Evolutionary conservation across 208 protist species (phyloP).

Genomic region (Trypanosoma conorhini): DNA sequence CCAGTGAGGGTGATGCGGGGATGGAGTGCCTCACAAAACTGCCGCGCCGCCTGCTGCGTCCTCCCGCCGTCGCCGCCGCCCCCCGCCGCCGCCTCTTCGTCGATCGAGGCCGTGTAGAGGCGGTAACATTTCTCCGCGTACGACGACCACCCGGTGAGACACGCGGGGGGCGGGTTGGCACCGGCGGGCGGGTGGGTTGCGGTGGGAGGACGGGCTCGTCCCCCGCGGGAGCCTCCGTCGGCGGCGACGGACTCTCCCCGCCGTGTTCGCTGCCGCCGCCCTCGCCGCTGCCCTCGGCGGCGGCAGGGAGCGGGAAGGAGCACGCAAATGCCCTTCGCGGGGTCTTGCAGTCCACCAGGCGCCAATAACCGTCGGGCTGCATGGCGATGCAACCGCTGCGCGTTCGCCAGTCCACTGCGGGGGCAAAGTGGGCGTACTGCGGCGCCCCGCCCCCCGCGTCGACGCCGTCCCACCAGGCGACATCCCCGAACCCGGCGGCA

Average conservation of each 20-base stretch:
- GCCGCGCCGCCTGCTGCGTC: conserved; percentile 30
- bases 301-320: conserved; percentile 27
- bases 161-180: conserved; percentile 41
- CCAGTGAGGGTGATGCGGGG: conserved; percentile 51
- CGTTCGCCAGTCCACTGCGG: conserved; percentile 29
- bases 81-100: too few species aligned
- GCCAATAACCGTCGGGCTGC: conserved; percentile 42
- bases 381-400: conserved; percentile 51
- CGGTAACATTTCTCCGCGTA: conserved; percentile 50
- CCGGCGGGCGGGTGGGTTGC: conserved; percentile 29
- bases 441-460: background rate
- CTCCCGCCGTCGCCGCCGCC: conserved; percentile 45
- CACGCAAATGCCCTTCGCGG: conserved; percentile 43
- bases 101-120: conserved; percentile 33
- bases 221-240: background rate
- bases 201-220: background rate
- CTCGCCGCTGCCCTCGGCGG: conserved; percentile 8
- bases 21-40: conserved; percentile 40
- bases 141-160: conserved; percentile 49
- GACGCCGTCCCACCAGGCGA: conserved; percentile 37
- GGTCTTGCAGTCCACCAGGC: conserved; percentile 32
- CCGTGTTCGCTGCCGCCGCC: conserved; percentile 4
- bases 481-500: conserved; percentile 31
- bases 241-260: background rate
- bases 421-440: conserved; percentile 49